Conservation (phyloP, 2,329 filamentous ascomycete species). For the Pseudogymnoascus sp. region DNA sequence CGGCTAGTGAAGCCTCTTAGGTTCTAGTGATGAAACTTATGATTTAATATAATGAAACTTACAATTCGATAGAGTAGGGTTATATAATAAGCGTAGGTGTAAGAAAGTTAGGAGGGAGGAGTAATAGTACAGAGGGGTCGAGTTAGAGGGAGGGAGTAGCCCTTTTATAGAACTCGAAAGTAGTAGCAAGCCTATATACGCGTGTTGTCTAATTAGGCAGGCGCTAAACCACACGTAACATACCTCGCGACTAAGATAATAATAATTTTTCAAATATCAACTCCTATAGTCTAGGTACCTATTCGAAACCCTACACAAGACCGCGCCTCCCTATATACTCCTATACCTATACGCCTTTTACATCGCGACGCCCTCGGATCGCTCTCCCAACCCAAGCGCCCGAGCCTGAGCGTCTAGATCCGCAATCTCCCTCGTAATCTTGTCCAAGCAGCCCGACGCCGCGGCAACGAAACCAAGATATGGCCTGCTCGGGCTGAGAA, state of each 20-base stretch:
- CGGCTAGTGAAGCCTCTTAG: background rate
- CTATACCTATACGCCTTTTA: background rate
- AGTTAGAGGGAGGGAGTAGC: no score
- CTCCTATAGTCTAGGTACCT: background rate
- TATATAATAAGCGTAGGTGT: no score
- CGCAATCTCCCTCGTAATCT: conserved; percentile 19
- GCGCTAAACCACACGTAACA: no score
- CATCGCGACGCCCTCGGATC: background rate
- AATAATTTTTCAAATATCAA: background rate
- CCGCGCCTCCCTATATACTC: background rate
- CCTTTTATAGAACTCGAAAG: no score
- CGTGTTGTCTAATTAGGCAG: no score
- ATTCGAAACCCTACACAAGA: background rate
- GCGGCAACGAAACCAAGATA: conserved; percentile 83
- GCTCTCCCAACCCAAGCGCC: conserved; percentile 2
- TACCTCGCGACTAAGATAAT: no score
- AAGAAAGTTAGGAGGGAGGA: no score
- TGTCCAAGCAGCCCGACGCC: conserved; percentile 33
- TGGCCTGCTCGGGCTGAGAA: conserved; percentile 63
- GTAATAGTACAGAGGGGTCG: no score
- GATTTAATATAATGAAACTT: no score
- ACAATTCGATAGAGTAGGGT: no score
- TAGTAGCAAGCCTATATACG: no score
- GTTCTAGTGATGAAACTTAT: no score
- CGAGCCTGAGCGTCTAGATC: conserved; percentile 5